A percentile compares a stretch with the other conserved stretches of the same genome.
Evolutionary conservation across 2,329 filamentous ascomycete genomes (phyloP).

Genomic region (Trichoderma asperellum): DNA sequence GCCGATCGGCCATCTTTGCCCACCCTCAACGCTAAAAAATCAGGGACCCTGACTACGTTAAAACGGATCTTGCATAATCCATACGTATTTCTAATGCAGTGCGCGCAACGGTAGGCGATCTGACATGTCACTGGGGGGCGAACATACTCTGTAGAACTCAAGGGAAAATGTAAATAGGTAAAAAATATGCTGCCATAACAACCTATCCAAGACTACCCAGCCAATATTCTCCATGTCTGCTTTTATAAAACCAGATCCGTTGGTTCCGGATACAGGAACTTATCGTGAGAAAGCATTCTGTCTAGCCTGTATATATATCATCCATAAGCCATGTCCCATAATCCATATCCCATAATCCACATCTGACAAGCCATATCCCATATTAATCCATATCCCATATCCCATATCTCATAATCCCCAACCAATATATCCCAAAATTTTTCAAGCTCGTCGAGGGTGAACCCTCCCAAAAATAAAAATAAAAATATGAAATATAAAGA

Average conservation of each 20-base stretch:
- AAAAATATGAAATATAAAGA: too few relatives aligned
- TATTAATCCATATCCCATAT: not conserved
- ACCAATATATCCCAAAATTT: not conserved
- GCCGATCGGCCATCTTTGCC: constrained; percentile 12
- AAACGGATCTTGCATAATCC: constrained; percentile 12
- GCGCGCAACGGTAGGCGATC: not conserved
- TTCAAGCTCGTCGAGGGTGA: too few relatives aligned
- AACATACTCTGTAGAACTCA: not conserved
- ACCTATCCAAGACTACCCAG: not conserved
- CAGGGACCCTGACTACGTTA: not conserved
- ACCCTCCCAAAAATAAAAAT: too few relatives aligned
- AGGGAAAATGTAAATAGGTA: not conserved
- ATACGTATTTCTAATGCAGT: not conserved
- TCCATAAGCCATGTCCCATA: not conserved
- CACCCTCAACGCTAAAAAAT: constrained; percentile 3
- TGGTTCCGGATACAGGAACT: not conserved
- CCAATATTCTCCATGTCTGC: not conserved
- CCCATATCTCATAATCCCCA: not conserved
- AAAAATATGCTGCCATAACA: not conserved
- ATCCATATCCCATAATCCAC: not conserved
- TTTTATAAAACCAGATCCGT: not conserved
- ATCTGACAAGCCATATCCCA: not conserved
- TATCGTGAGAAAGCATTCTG: not conserved
- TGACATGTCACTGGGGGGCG: not conserved
- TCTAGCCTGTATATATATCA: not conserved